These are phyloP conservation scores for Globisporangium camurandrum DNA, from an alignment of 352 stramenopile genomes.

Conservation along the genomic window DNA sequence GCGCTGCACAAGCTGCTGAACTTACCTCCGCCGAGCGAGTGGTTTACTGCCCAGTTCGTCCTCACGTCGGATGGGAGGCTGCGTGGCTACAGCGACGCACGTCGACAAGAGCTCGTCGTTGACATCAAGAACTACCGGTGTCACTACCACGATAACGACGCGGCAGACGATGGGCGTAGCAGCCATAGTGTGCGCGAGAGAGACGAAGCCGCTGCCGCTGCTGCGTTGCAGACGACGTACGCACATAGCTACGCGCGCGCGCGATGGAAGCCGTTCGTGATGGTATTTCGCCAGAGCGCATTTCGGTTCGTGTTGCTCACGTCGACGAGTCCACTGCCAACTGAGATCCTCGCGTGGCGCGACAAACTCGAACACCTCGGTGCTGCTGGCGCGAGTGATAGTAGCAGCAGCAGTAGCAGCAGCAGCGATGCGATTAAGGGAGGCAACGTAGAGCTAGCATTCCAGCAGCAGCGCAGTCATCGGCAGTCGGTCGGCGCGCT, in stretches of 20 bases:
- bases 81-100: slow-evolving; percentile 19
- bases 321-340: slow-evolving; percentile 26
- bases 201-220: not conserved
- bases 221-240: slow-evolving; percentile 9
- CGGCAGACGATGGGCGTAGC: slow-evolving; percentile 3
- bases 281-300: slow-evolving; percentile 39
- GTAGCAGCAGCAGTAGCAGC: slow-evolving; percentile 3
- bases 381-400: slow-evolving; percentile 3
- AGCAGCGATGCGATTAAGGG: not conserved
- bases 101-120: slow-evolving; percentile 27
- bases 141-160: slow-evolving; percentile 30
- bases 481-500: slow-evolving; percentile 17
- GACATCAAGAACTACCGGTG: slow-evolving; percentile 46
- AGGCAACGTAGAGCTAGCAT: too few species aligned
- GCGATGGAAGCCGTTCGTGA: slow-evolving; percentile 39
- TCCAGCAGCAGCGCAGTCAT: slow-evolving; percentile 2
- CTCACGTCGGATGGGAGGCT: slow-evolving; percentile 38
- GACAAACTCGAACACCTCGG: slow-evolving; percentile 43
- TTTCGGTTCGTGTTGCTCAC: slow-evolving; percentile 53
- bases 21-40: slow-evolving; percentile 36
- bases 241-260: slow-evolving; percentile 19
- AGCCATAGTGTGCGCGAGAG: slow-evolving; percentile 1
- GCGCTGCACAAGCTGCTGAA: slow-evolving; percentile 44
- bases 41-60: slow-evolving; percentile 42
- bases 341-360: slow-evolving; percentile 43